Evolutionary conservation across 495 filamentous ascomycete species (phyloP), one percentile per base, ranked within the genome.

Genomic region (Aspergillus saccharolyticus): DNA sequence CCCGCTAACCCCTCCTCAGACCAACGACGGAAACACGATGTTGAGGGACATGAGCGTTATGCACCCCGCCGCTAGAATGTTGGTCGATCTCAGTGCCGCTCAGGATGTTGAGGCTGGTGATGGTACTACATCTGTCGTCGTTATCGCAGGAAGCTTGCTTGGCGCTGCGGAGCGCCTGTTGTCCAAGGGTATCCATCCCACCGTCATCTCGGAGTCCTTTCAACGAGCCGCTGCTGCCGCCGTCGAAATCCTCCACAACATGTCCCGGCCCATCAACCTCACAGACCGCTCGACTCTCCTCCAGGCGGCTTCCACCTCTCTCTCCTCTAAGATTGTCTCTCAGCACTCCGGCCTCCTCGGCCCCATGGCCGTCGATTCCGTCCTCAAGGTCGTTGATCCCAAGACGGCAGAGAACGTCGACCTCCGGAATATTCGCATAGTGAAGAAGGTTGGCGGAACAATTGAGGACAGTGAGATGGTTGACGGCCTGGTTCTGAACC

Each of bases 1-100:
- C 56, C 70, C 50, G 59, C 66, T 68, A 58, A 67, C 69, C 69
- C 55, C 66, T 42, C 61, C 61, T 60, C 63, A 82, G 78, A 97
- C 93, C 63, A 98, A 98, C 78, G 94, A 98, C 75, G 94, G 94
- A 72, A 96, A 94, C 77, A 98, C 94, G 42, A 97, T 97, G 90
- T 76, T 98, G 67, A 94, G 87, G 74, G 89, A 91, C 80, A 97
- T 98, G 94, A 88, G 89, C 63, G 95, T 98, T 52, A 89, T 97
- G 90, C 94, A 98, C 72, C 94, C 94, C 42, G 92, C 94, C 55
- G 94, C 94, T 44, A 94, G 95, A 78, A 98, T 98, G 94, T 85
- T 98, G 53, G 94, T 98, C 62, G 91, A 98, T 69, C 83, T 98
- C 51, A 93, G 91, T 64, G 89, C 93, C 60, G 94, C 94, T 61